phyloP scores from a whole-genome alignment of 2,329 filamentous ascomycete genomes.

The Cryphonectria carpinicola region DNA sequence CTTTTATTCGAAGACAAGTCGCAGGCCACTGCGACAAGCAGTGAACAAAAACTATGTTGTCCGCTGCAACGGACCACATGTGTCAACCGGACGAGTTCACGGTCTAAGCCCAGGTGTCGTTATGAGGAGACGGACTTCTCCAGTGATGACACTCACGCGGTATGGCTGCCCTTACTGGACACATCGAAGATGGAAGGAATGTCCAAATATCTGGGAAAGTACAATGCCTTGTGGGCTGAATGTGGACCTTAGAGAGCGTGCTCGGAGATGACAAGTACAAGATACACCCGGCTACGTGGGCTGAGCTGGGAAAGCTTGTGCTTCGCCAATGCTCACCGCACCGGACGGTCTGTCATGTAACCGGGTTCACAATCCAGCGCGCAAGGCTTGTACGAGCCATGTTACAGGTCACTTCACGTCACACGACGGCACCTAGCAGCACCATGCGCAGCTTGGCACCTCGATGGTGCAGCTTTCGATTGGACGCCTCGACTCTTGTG shows the following conservation, averaged over 20 bases:
- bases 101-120: neutral
- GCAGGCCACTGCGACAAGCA: no score
- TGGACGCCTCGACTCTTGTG: neutral
- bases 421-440: neutral
- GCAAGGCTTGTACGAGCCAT: slow-evolving; percentile 1
- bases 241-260: neutral
- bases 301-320: neutral
- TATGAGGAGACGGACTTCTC: neutral
- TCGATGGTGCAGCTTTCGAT: neutral
- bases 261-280: neutral
- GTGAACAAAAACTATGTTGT: neutral
- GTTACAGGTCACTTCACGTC: neutral
- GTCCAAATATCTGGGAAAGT: neutral
- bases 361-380: neutral
- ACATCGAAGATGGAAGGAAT: neutral
- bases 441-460: neutral
- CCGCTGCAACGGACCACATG: neutral
- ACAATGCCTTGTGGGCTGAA: neutral
- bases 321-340: neutral
- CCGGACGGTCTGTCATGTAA: neutral
- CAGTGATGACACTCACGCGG: neutral
- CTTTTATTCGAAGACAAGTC: neutral
- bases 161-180: neutral
- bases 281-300: neutral
- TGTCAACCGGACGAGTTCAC: neutral